phyloP scores from a whole-genome alignment of 1,139 yeast species.

The Suhomyces bolitotheri region DNA sequence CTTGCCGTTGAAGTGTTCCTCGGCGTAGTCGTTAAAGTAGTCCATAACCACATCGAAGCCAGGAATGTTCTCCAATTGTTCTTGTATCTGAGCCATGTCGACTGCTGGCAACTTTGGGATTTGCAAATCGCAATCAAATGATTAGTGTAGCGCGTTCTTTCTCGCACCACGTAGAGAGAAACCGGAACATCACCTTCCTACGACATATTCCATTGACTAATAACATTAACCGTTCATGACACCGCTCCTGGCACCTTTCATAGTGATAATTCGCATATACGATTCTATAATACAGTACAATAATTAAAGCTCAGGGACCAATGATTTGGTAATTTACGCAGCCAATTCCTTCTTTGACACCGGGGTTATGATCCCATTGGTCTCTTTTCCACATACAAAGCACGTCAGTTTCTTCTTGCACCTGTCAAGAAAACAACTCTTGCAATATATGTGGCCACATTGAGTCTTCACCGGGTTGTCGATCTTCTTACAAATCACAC shows the following conservation, averaged over 20 bases:
- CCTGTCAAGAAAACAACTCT: constrained; percentile 56
- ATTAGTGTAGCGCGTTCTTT: too few species aligned
- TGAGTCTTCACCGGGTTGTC: constrained; percentile 58
- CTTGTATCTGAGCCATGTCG: constrained; percentile 33
- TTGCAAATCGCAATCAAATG: too few species aligned
- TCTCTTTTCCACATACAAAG: constrained; percentile 57
- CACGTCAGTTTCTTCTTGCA: constrained; percentile 50
- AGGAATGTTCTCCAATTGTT: constrained; percentile 53
- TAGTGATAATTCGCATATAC: too few species aligned
- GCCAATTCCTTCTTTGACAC: constrained; percentile 17
- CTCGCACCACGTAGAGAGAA: too few species aligned
- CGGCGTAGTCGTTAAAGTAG: constrained; percentile 64
- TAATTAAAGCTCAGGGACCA: too few species aligned
- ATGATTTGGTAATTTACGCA: not conserved
- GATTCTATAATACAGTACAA: too few species aligned
- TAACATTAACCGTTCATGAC: too few species aligned
- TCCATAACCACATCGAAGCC: constrained; percentile 58
- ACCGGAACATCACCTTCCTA: too few species aligned
- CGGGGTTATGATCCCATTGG: constrained; percentile 52
- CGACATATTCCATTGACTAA: too few species aligned
- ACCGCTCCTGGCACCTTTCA: too few species aligned
- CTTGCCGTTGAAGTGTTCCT: constrained; percentile 51
- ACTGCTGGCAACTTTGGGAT: too few species aligned
- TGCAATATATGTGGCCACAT: constrained; percentile 72
- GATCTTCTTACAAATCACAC: constrained; percentile 61